A percentile compares a stretch with the other conserved stretches of the same genome.
Evolutionary conservation across 495 filamentous ascomycete species (phyloP).

Genomic region (Aspergillus bridgeri): DNA sequence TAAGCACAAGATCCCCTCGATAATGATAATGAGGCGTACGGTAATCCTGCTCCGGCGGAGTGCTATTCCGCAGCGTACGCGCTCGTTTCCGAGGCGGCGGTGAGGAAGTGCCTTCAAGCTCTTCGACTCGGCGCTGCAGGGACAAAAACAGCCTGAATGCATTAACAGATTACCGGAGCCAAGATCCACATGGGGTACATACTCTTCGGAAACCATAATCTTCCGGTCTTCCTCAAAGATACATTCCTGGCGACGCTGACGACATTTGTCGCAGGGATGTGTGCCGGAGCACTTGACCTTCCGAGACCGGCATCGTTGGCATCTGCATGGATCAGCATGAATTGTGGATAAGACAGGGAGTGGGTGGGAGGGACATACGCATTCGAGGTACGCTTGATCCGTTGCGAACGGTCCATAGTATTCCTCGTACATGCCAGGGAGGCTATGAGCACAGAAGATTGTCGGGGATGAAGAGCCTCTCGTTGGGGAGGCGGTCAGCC

Average conservation of each 20-base stretch:
- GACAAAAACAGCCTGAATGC: conserved; percentile 16
- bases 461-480: background rate
- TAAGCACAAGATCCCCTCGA: background rate
- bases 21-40: background rate
- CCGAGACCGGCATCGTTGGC: conserved; percentile 29
- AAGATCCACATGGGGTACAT: background rate
- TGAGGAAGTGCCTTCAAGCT: conserved; percentile 8
- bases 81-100: conserved; percentile 8
- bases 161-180: background rate
- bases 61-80: conserved; percentile 2
- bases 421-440: background rate
- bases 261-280: conserved; percentile 31
- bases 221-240: conserved; percentile 31
- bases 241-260: conserved; percentile 25
- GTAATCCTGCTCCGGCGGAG: background rate
- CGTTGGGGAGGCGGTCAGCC: background rate
- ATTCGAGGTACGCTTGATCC: conserved; percentile 18
- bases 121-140: conserved; percentile 20
- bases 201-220: conserved; percentile 31
- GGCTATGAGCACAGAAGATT: background rate
- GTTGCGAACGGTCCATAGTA: conserved; percentile 13
- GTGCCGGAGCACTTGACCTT: conserved; percentile 33
- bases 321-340: conserved; percentile 14
- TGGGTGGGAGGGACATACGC: conserved; percentile 11
- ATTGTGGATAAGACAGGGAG: background rate